Percentiles rank a stretch among this genome's conserved stretches.
Evolutionary conservation across 2,329 filamentous ascomycete species (phyloP).

Genomic region (Penicillium glabrum): DNA sequence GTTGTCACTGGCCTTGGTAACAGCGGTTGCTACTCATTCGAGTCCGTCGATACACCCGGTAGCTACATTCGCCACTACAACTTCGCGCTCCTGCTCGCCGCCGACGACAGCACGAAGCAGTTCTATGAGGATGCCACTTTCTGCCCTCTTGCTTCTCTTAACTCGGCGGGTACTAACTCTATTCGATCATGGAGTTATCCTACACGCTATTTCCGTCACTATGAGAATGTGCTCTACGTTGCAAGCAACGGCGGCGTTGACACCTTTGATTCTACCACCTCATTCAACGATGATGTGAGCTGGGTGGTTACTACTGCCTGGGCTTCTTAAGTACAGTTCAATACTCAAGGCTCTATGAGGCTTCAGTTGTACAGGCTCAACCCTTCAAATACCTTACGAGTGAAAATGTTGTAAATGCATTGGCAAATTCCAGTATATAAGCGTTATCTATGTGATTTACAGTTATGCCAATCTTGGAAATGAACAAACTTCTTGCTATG

Average conservation of each 20-base stretch:
- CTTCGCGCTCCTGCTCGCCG: slow-evolving; percentile 52
- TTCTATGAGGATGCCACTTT: slow-evolving; percentile 65
- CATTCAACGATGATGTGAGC: slow-evolving; percentile 58
- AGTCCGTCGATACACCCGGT: slow-evolving; percentile 58
- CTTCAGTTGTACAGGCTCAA: neutral
- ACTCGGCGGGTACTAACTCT: slow-evolving; percentile 47
- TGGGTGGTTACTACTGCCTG: slow-evolving; percentile 49
- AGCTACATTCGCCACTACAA: slow-evolving; percentile 59
- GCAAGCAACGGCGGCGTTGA: slow-evolving; percentile 60
- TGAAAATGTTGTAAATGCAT: neutral
- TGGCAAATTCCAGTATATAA: neutral
- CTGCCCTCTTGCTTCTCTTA: slow-evolving; percentile 56
- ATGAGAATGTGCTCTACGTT: slow-evolving; percentile 46
- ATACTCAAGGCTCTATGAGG: neutral
- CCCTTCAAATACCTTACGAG: neutral
- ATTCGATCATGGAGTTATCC: slow-evolving; percentile 62
- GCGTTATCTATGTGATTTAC: neutral
- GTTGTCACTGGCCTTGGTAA: slow-evolving; percentile 58
- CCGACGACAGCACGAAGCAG: slow-evolving; percentile 56
- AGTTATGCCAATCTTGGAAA: neutral
- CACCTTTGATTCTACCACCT: slow-evolving; percentile 49
- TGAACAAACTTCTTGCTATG: neutral
- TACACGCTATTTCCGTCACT: slow-evolving; percentile 60
- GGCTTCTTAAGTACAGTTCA: neutral
- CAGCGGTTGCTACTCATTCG: slow-evolving; percentile 60